Evolutionary conservation across 345 rosid genomes (phyloP).

Genomic region (Aquilaria malaccensis): DNA sequence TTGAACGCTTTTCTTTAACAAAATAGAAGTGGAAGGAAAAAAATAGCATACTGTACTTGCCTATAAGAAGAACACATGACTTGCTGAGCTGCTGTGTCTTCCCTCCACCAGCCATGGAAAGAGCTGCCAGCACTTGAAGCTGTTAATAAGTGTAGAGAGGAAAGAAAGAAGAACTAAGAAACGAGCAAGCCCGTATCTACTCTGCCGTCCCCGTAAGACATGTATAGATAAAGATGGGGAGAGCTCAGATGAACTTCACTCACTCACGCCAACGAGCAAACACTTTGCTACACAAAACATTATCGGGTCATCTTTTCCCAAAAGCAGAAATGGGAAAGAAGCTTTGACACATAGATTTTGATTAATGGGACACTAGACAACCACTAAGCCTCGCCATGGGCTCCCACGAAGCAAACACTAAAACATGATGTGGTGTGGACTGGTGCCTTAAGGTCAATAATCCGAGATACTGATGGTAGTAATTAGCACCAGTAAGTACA

Average conservation of each 20-base stretch:
- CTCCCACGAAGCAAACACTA: not conserved
- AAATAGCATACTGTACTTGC: slow-evolving; percentile 17
- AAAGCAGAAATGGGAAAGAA: too few species aligned
- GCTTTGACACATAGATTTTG: too few species aligned
- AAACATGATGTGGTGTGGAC: too few species aligned
- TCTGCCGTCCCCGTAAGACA: not conserved
- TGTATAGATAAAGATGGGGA: not conserved
- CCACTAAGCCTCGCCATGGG: not conserved
- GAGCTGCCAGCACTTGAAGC: not conserved
- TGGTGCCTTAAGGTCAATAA: too few species aligned
- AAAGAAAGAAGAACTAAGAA: not conserved
- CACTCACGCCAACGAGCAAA: not conserved
- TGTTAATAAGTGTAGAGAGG: not conserved
- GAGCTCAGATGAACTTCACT: not conserved
- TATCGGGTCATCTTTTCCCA: not conserved
- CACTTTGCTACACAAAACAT: slow-evolving; percentile 5
- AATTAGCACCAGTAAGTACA: too few species aligned
- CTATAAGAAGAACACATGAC: slow-evolving; percentile 74
- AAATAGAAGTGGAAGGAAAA: not conserved
- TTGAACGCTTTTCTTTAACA: not conserved
- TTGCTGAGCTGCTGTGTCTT: slow-evolving; percentile 39
- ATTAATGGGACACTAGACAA: slow-evolving; percentile 8
- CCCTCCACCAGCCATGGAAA: slow-evolving; percentile 28
- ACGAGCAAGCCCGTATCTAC: slow-evolving; percentile 3
- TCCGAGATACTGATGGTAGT: too few species aligned